phyloP scores from a whole-genome alignment of 371 early-diverging fungal species.

The Haplosporangium sp. region DNA sequence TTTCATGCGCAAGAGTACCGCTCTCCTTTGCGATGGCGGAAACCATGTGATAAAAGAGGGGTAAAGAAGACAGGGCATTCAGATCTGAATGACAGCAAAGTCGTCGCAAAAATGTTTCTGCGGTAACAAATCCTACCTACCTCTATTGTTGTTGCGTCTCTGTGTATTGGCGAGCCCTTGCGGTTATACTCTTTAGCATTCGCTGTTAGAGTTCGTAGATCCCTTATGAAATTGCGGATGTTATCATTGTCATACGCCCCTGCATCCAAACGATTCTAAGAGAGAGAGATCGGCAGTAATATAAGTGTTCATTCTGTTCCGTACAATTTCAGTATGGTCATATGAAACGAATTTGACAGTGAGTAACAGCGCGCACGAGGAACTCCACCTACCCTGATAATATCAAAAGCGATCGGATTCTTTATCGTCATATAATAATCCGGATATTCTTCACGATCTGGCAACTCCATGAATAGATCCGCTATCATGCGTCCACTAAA shows the following conservation, averaged over 20 bases:
- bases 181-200: constrained; percentile 86
- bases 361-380: background rate
- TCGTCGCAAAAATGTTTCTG: background rate
- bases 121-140: constrained; percentile 34
- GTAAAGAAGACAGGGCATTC: background rate
- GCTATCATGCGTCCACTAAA: constrained; percentile 71
- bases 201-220: constrained; percentile 75
- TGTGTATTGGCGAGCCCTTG: constrained; percentile 76
- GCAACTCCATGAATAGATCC: constrained; percentile 83
- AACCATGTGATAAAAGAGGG: background rate
- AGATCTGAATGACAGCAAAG: background rate
- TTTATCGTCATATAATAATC: constrained; percentile 91
- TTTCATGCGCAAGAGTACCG: constrained; percentile 2
- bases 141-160: constrained; percentile 77
- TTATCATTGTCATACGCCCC: constrained; percentile 60
- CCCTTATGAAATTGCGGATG: constrained; percentile 66
- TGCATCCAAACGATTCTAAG: constrained; percentile 58
- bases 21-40: background rate
- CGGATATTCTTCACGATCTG: constrained; percentile 82
- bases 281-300: background rate
- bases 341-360: no score
- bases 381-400: constrained; percentile 41
- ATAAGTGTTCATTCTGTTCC: no score
- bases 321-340: no score
- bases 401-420: constrained; percentile 76